Evolutionary conservation across 176 grass and related monocot species (phyloP), one percentile per base, ranked within the genome.

Genomic region (Canna indica): DNA sequence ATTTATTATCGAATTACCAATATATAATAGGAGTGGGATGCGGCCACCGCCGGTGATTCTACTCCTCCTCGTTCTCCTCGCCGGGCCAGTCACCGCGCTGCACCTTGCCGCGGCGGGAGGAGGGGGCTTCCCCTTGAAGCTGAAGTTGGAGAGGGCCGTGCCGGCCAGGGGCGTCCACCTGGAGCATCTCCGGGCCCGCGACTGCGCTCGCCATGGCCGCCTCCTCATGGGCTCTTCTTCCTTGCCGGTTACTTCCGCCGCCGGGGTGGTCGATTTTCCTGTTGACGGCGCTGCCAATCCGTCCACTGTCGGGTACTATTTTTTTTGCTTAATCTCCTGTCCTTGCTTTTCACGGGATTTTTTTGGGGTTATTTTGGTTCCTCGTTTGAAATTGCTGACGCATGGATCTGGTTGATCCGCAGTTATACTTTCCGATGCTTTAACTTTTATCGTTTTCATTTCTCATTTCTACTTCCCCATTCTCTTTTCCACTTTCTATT

Each of bases 271-370:
- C 32, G 86, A 96, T 81, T 96, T 92, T 77, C 77, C 93, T 62
- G 93, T 96, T 15, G 86, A 96, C 30, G 93, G 93, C 71, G 91
- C 93, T 33, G 83, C 83, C 5, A 92, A 96, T 57, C 93, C 93
- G 66, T 87, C 75, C 83, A 87, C 83, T 80, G 88, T 91, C 57
- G 93, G 93, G 93, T 96, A 85, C 74, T 7, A 17, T 27, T 67
- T 68, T 25, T 18, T 13, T 59, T 4, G 14, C 35, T 41, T n/a
- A n/a, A n/a, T n/a, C n/a, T n/a, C n/a, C n/a, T n/a, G n/a, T n/a
- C 11, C 27, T 59, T 30, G 11, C 7, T 45, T 74, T 31, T 53
- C 32, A 81, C 72, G 47, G n/a, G 82, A 69, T 80, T 82, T 41
- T 74, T 47, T 81, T 44, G 7, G 41, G 13, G 41, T 8, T 7